These are phyloP conservation scores for Fusarium clavum DNA, from an alignment of 2,329 filamentous ascomycete species.

Conservation along the genomic window DNA sequence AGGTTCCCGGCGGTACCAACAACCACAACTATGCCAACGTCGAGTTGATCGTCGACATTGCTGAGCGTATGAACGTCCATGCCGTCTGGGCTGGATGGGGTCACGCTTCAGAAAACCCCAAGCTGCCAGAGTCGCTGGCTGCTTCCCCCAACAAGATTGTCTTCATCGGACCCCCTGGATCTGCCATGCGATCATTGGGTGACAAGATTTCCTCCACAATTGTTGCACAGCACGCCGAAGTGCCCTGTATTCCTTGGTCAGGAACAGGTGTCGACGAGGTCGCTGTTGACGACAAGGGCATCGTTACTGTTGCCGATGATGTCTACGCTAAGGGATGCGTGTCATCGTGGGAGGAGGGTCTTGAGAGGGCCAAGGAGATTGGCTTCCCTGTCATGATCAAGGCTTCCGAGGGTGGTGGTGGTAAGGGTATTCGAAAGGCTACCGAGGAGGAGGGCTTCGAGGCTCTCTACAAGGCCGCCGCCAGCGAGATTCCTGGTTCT, in stretches of 20 bases:
- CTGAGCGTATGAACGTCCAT: constrained; percentile 97
- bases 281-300: constrained; percentile 79
- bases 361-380: constrained; percentile 86
- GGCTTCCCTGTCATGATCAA: constrained; percentile 99
- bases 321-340: constrained; percentile 94
- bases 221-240: constrained; percentile 94
- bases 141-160: constrained; percentile 98
- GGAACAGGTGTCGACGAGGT: constrained; percentile 91
- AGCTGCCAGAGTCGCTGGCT: constrained; percentile 93
- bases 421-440: constrained; percentile 98
- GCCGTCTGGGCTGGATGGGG: constrained; percentile 99
- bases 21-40: constrained; percentile 99
- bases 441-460: constrained; percentile 85
- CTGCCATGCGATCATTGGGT: constrained; percentile 97
- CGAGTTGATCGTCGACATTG: constrained; percentile 97
- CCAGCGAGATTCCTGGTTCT: constrained; percentile 96
- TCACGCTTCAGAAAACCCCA: constrained; percentile 98
- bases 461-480: constrained; percentile 91
- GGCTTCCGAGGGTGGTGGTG: constrained; percentile 98
- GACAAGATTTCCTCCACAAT: constrained; percentile 99
- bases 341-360: constrained; percentile 87
- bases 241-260: constrained; percentile 99
- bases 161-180: constrained; percentile 97
- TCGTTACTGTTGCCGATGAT: constrained; percentile 90
- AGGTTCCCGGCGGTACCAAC: constrained; percentile 98